A percentile compares a stretch with the other conserved stretches of the same genome.
Conservation (phyloP, 202 grass and related monocot genomes). For the Setaria italica region DNA sequence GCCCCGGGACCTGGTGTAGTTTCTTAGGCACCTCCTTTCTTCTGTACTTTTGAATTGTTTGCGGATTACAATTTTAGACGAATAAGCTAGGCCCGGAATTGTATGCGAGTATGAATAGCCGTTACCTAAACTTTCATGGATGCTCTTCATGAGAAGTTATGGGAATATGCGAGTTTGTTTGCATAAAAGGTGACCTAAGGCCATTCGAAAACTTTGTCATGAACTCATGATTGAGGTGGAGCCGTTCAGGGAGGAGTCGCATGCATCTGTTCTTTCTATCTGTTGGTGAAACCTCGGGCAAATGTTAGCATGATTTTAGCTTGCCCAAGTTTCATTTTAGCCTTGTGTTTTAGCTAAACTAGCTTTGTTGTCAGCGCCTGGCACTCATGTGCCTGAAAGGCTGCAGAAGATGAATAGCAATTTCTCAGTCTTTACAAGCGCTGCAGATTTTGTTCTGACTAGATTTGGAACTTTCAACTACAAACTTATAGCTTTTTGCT, state of each 20-base stretch:
- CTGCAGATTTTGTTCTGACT: background rate
- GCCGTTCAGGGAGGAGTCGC: background rate
- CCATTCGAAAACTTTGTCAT: background rate
- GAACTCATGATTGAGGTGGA: background rate
- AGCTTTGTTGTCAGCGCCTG: background rate
- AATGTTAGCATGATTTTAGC: background rate
- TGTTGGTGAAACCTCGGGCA: background rate
- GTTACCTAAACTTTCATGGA: background rate
- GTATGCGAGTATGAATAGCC: background rate
- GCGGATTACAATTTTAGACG: background rate
- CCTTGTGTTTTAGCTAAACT: conserved; percentile 12
- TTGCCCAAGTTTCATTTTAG: background rate
- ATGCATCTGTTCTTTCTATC: conserved; percentile 12
- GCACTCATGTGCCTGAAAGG: background rate
- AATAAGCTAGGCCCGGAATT: background rate
- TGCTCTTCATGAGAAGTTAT: background rate
- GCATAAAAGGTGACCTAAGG: background rate
- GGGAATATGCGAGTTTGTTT: background rate
- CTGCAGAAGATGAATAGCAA: background rate
- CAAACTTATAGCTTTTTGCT: background rate
- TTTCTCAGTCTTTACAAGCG: background rate
- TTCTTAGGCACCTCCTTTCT: background rate
- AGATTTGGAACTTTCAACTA: background rate
- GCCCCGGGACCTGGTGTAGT: background rate
- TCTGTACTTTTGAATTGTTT: conserved; percentile 7